Evolutionary conservation across 257 asterid genomes (phyloP).

Genomic region (Solanum chilense): DNA sequence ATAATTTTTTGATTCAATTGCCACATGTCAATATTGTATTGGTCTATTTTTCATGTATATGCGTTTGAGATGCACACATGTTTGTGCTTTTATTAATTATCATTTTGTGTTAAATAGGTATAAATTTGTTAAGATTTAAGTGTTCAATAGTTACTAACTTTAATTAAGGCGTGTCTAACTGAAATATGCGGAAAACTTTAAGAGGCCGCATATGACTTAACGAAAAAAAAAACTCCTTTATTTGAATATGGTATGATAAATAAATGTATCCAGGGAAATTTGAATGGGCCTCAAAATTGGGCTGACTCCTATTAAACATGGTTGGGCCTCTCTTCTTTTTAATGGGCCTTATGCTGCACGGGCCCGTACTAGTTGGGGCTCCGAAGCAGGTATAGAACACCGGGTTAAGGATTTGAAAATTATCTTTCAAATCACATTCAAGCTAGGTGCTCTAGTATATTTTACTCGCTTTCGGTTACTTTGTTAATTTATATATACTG

Average conservation of each 20-base stretch:
- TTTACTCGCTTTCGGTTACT: neutral
- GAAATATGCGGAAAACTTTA: too few species aligned
- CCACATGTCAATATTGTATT: neutral
- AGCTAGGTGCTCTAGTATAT: neutral
- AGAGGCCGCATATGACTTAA: too few species aligned
- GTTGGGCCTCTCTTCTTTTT: neutral
- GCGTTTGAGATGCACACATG: neutral
- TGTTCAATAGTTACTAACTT: too few species aligned
- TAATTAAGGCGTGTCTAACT: too few species aligned
- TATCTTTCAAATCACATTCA: neutral
- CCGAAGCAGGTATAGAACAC: neutral
- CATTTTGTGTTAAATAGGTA: too few species aligned
- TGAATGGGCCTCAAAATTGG: neutral
- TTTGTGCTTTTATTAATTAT: neutral
- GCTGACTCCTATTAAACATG: neutral
- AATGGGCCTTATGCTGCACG: neutral
- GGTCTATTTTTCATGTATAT: neutral
- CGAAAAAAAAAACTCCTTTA: neutral
- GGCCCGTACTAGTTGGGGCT: neutral
- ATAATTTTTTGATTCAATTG: neutral
- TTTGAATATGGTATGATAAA: neutral
- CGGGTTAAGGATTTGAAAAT: neutral
- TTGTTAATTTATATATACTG: neutral
- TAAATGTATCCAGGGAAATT: neutral
- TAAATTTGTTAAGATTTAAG: too few species aligned